phyloP scores from a whole-genome alignment of 352 stramenopile genomes.

The Globisporangium spinosum region DNA sequence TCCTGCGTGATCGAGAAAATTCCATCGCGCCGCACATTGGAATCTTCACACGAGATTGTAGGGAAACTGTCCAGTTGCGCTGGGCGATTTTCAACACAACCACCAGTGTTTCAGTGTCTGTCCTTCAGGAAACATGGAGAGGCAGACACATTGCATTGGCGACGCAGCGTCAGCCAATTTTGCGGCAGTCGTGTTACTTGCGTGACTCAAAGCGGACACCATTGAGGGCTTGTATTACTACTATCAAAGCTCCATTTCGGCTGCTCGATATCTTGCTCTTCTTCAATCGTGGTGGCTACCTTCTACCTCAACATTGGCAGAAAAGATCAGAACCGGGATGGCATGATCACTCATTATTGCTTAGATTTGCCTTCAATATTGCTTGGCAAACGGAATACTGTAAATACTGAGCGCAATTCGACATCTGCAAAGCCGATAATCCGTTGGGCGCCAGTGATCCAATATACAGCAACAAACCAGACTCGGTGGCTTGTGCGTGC shows the following conservation, averaged over 20 bases:
- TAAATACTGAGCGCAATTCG: neutral
- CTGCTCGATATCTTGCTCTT: neutral
- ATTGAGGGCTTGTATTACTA: neutral
- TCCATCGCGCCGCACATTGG: neutral
- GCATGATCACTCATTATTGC: neutral
- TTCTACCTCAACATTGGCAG: neutral
- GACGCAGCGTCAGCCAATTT: neutral
- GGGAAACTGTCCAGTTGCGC: neutral
- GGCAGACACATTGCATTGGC: neutral
- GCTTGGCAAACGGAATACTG: neutral
- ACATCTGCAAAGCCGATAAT: neutral
- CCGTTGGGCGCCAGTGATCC: neutral
- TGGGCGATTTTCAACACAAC: neutral
- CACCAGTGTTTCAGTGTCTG: neutral
- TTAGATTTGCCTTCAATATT: neutral
- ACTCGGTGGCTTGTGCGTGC: neutral
- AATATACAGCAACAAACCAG: neutral
- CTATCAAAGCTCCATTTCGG: neutral
- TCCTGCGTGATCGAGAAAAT: slow-evolving; percentile 1
- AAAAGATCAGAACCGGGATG: neutral
- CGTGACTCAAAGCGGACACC: neutral
- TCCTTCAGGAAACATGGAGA: neutral
- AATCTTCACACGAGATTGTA: neutral
- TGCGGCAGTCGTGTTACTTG: neutral
- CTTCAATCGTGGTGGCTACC: neutral